These are phyloP conservation scores for Suillus lakei DNA, from an alignment of 768 basidiomycete species.

Conservation along the genomic window DNA sequence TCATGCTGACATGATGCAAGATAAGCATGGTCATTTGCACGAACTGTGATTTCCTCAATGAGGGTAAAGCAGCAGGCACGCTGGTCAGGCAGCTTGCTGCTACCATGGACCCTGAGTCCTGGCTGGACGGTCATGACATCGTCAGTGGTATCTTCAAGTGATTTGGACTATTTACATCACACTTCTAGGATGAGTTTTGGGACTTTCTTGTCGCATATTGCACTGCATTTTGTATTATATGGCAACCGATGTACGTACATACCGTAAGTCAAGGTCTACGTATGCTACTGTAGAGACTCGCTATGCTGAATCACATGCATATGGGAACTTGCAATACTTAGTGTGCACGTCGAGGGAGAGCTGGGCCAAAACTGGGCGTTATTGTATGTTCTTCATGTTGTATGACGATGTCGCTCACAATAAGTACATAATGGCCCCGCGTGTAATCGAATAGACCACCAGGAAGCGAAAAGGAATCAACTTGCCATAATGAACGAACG, in stretches of 20 bases:
- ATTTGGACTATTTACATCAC: not conserved
- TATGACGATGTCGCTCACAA: no score
- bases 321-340: no score
- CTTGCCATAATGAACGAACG: no score
- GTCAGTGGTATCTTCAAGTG: not conserved
- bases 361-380: no score
- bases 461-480: not conserved
- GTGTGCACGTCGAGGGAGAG: no score
- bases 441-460: not conserved
- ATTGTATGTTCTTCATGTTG: not conserved
- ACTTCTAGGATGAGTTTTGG: not conserved
- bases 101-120: conserved; percentile 14
- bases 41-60: conserved; percentile 38
- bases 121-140: conserved; percentile 20
- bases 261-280: no score
- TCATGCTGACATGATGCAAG: conserved; percentile 83
- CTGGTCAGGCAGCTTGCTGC: conserved; percentile 30
- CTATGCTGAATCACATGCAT: no score
- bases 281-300: no score
- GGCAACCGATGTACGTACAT: no score
- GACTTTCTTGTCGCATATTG: not conserved
- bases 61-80: conserved; percentile 19
- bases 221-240: not conserved
- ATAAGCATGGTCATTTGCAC: conserved; percentile 74
- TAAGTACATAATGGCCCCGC: not conserved